Conservation (phyloP, 2,329 filamentous ascomycete species). For the Colletotrichum sp. region DNA sequence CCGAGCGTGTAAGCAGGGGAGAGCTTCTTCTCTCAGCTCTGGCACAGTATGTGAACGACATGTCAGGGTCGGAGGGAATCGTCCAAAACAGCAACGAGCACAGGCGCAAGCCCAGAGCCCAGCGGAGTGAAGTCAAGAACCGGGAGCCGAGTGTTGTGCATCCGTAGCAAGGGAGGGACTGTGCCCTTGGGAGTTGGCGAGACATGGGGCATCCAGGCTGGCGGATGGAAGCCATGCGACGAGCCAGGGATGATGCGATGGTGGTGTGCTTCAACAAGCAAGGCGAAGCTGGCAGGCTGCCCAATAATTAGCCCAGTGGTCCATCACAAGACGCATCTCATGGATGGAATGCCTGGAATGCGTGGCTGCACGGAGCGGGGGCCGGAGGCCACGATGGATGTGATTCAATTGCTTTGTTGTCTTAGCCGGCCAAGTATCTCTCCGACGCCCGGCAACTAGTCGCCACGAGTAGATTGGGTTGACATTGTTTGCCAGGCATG, state of each 20-base stretch:
- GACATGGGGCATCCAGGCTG: background rate
- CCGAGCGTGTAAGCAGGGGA: slow-evolving; percentile 10
- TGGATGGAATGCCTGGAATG: background rate
- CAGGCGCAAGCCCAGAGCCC: background rate
- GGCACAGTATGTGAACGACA: background rate
- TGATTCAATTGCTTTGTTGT: background rate
- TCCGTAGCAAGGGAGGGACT: slow-evolving; percentile 14
- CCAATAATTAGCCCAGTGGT: background rate
- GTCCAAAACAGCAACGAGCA: background rate
- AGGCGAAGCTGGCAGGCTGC: background rate
- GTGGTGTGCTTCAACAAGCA: background rate
- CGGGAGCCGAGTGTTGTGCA: background rate
- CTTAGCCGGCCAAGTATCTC: background rate
- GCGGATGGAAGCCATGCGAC: background rate
- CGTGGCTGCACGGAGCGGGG: background rate
- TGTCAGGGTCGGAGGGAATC: background rate
- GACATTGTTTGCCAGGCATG: background rate
- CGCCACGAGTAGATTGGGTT: slow-evolving; percentile 6
- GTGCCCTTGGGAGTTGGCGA: background rate
- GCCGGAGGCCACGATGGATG: background rate
- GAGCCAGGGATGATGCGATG: background rate
- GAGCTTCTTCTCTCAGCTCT: background rate
- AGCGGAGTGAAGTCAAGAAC: background rate
- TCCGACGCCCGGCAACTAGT: background rate
- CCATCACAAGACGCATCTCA: background rate